Evolutionary conservation across 208 protist species (phyloP), one percentile per base, ranked within the genome.

Genomic region (Vickermania ingenoplastis): DNA sequence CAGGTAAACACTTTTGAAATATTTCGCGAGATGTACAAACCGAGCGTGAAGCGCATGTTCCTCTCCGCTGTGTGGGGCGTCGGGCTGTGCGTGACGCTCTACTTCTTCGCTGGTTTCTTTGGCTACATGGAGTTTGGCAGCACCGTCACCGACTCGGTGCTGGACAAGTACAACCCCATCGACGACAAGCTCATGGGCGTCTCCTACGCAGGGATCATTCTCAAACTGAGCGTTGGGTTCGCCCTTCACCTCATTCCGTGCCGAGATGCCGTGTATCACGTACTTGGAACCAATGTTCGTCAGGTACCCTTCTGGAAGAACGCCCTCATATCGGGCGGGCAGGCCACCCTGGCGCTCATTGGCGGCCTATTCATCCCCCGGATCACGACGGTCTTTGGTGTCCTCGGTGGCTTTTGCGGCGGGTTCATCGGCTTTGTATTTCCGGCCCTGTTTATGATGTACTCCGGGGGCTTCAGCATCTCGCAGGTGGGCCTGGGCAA

Each of bases 71-170:
- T 48, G 21, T 23, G 84, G 0, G 67, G 75, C 23, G 75, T 83
- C 1, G n/a, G 48, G 21, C 36, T 88, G 1, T 83, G 80, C 48
- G 79, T 79, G 21, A 27, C 59, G 2, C 48, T 94, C 7, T 94
- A 94, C 76, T 69, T 86, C 59, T 59, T 85, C n/a, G 71, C 74
- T 1, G 83, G 88, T 17, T 64, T 92, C 29, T 90, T 91, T 65
- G 87, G 83, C 28, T 91, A 92, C 61, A 41, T 83, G 2, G 78
- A 91, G 59, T 94, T 91, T 67, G 81, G 79, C n/a, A 0, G 63
- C 0, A 50, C 48, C 27, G 56, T 82, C 3, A 67, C 52, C 0
- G 80, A 65, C 21, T 77, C 71, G 57, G 71, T 86, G 25, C 65
- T 91, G 31, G 53, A 63, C n/a, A 65, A 80, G 54, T 83, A 79